These are phyloP conservation scores for Erythrobasidium hasegawianum DNA, from an alignment of 1,284 basidiomycete species.

Conservation along the genomic window DNA sequence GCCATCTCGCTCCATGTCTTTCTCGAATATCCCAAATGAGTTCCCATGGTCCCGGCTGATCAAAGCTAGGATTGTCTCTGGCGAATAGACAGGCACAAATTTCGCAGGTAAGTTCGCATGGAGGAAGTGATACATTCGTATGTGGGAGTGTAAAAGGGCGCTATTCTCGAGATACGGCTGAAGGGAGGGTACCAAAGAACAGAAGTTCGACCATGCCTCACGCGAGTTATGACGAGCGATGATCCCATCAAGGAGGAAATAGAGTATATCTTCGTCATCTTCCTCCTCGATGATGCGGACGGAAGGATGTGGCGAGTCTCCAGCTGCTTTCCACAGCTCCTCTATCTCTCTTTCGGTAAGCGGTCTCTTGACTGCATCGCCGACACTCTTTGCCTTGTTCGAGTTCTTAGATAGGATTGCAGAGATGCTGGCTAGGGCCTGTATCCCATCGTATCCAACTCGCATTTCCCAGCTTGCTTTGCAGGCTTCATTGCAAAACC, in stretches of 20 bases:
- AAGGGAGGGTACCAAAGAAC: slow-evolving; percentile 35
- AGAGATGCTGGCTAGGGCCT: slow-evolving; percentile 1
- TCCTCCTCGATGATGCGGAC: slow-evolving; percentile 14
- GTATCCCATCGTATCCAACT: slow-evolving; percentile 1
- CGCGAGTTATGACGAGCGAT: slow-evolving; percentile 20
- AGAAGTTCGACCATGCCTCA: slow-evolving; percentile 30
- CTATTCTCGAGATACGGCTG: slow-evolving; percentile 30
- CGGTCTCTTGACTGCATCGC: not conserved
- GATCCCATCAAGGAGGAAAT: slow-evolving; percentile 29
- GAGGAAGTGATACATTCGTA: slow-evolving; percentile 35
- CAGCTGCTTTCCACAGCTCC: slow-evolving; percentile 4
- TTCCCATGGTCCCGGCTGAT: slow-evolving; percentile 40
- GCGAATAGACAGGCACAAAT: slow-evolving; percentile 19
- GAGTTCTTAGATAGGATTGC: not conserved
- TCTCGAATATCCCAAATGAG: slow-evolving; percentile 43
- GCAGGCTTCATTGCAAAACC: slow-evolving; percentile 13
- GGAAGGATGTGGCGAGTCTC: not conserved
- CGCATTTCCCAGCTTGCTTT: slow-evolving; percentile 3
- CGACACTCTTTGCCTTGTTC: slow-evolving; percentile 9
- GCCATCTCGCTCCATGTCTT: slow-evolving; percentile 32
- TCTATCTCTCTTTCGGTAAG: slow-evolving; percentile 2
- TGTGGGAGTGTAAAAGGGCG: slow-evolving; percentile 18
- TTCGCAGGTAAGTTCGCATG: slow-evolving; percentile 35
- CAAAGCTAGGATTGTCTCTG: slow-evolving; percentile 36
- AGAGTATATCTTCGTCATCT: slow-evolving; percentile 22